Evolutionary conservation across 2,329 filamentous ascomycete genomes (phyloP), one percentile per base, ranked within the genome.

Genomic region (Fusarium pininemorale): DNA sequence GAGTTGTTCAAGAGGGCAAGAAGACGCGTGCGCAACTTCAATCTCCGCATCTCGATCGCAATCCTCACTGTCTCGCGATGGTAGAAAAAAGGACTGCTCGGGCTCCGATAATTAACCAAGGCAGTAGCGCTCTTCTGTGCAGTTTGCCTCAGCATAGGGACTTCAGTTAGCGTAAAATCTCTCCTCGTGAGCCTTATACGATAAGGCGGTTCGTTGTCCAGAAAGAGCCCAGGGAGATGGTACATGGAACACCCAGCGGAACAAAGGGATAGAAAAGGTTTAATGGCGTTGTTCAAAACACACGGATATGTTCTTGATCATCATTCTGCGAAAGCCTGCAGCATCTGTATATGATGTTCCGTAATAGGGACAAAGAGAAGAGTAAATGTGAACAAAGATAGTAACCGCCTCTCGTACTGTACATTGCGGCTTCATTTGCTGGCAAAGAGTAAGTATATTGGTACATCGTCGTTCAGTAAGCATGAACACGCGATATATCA

Each of bases 281-380:
- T 15, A 22, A 28, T 28, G 2, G 12, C 18, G 2, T 15, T 47
- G 7, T 28, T 11, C 13, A 0, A 6, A 14, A 22, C 8, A 28
- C 24, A 7, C 4, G 9, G 8, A 10, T 0, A 11, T 22, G 6
- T 1, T 3, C 12, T 10, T 20, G 6, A 0, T 14, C 0, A 28
- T 9, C 11, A 26, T 22, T 47, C 18, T 9, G 24, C 8, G 0
- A 10, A 9, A 22, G 8, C 18, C 9, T 45, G 18, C 6, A 22
- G 8, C 5, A 9, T 9, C 6, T 28, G 0, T 11, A 15, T 22
- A 22, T 3, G 7, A 10, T 28, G 18, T 22, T 28, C 4, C 3
- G 18, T 2, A 28, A 28, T 28, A 26, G 8, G 18, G 24, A 15
- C 44, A 47, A 47, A 22, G 18, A 15, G 8, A 28, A 22, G 12